Percentiles rank a stretch among this genome's conserved stretches.
Evolutionary conservation across 2,329 filamentous ascomycete genomes (phyloP).

Genomic region (Penicillium sp.): DNA sequence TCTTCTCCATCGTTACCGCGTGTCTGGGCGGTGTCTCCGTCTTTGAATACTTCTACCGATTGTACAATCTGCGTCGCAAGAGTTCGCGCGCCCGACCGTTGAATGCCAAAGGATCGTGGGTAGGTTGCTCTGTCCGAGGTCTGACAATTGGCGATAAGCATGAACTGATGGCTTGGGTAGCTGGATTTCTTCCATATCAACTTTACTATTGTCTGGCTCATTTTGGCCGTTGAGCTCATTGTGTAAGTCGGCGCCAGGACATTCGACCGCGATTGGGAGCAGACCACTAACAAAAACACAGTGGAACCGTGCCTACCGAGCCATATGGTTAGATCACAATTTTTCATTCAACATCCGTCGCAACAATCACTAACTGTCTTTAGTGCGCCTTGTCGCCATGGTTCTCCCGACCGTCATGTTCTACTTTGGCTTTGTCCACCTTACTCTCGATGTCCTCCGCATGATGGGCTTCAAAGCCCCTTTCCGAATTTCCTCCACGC

Average conservation of each 20-base stretch:
- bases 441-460: constrained; percentile 46
- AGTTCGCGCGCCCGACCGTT: constrained; percentile 41
- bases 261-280: not conserved
- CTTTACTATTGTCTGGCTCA: constrained; percentile 48
- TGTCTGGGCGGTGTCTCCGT: constrained; percentile 45
- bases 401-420: constrained; percentile 49
- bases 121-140: constrained; percentile 20
- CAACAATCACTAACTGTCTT: not conserved
- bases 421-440: constrained; percentile 46
- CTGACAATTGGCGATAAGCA: not conserved
- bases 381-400: constrained; percentile 48
- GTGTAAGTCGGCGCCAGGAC: constrained; percentile 34
- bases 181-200: constrained; percentile 51
- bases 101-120: constrained; percentile 47
- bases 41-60: constrained; percentile 47
- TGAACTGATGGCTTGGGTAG: constrained; percentile 23
- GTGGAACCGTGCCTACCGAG: constrained; percentile 43
- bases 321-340: constrained; percentile 39
- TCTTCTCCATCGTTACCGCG: constrained; percentile 47
- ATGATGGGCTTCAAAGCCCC: constrained; percentile 52
- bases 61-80: constrained; percentile 42
- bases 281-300: constrained; percentile 27
- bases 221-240: constrained; percentile 45
- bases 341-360: not conserved
- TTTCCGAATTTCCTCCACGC: constrained; percentile 65